phyloP scores from a whole-genome alignment of 345 rosid species.

The Draba incana region DNA sequence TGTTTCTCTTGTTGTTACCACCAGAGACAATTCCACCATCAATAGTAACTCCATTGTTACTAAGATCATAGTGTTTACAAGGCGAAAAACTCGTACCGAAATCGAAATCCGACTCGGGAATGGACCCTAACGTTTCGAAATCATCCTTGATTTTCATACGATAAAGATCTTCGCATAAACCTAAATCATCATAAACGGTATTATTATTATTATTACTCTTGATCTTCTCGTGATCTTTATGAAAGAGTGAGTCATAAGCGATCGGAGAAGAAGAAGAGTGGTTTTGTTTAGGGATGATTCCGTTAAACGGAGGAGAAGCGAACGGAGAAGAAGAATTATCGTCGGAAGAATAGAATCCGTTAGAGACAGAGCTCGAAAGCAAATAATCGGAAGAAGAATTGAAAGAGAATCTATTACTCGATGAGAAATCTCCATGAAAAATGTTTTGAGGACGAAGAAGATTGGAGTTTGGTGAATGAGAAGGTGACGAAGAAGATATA shows the following conservation, averaged over 20 bases:
- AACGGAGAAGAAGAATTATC: conserved; percentile 47
- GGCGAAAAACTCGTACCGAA: background rate
- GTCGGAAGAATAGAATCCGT: conserved; percentile 46
- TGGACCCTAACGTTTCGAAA: conserved; percentile 13
- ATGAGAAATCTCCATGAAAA: conserved; percentile 30
- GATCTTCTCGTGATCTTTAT: conserved; percentile 14
- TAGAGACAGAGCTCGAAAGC: conserved; percentile 48
- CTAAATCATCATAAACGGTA: conserved; percentile 16
- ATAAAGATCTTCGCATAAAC: conserved; percentile 37
- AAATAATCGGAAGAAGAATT: conserved; percentile 42
- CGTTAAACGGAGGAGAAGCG: conserved; percentile 41
- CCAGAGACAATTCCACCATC: conserved; percentile 23
- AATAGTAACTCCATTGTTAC: no score
- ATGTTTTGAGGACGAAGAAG: conserved; percentile 6
- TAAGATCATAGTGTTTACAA: background rate
- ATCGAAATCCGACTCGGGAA: conserved; percentile 8
- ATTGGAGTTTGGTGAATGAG: conserved; percentile 23
- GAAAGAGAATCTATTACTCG: conserved; percentile 45
- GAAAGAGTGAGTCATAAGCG: conserved; percentile 12
- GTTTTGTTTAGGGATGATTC: background rate
- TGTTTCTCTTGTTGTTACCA: conserved; percentile 25
- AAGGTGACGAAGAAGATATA: conserved; percentile 21
- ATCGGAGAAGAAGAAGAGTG: background rate
- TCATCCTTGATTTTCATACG: conserved; percentile 24
- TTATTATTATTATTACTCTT: no score